A percentile compares a stretch with the other conserved stretches of the same genome.
Evolutionary conservation across 345 rosid species (phyloP).

Genomic region (Tarenaya hassleriana): DNA sequence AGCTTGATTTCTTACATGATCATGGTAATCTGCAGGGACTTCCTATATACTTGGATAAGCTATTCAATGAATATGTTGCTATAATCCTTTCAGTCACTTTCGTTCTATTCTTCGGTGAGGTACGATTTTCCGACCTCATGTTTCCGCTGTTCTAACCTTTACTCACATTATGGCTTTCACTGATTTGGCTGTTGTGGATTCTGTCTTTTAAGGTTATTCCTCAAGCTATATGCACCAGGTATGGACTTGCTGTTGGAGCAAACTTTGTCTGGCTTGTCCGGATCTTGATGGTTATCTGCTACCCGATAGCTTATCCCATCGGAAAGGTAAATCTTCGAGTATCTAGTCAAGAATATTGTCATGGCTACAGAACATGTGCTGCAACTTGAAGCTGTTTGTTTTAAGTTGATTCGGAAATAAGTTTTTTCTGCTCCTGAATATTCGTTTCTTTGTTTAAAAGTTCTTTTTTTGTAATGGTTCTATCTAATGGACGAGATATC

Average conservation of each 20-base stretch:
- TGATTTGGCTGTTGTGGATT: slow-evolving; percentile 5
- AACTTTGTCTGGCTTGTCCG: slow-evolving; percentile 79
- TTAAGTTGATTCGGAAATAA: too few species aligned
- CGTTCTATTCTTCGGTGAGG: slow-evolving; percentile 90
- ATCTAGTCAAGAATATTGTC: too few species aligned
- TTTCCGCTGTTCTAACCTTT: not conserved
- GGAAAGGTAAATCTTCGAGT: slow-evolving; percentile 44
- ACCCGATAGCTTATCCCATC: slow-evolving; percentile 80
- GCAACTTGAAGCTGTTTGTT: too few species aligned
- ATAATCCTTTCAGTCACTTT: slow-evolving; percentile 85
- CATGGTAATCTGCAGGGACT: slow-evolving; percentile 65
- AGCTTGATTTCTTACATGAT: not conserved
- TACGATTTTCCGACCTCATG: slow-evolving; percentile 9
- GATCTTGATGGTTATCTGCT: slow-evolving; percentile 67
- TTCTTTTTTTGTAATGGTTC: too few species aligned
- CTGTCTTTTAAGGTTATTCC: slow-evolving; percentile 61
- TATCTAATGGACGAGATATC: too few species aligned
- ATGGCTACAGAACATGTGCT: too few species aligned
- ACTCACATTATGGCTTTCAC: not conserved
- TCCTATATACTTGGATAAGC: slow-evolving; percentile 84
- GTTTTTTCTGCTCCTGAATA: too few species aligned
- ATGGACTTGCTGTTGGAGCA: slow-evolving; percentile 91
- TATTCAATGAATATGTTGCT: slow-evolving; percentile 89
- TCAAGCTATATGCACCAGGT: slow-evolving; percentile 84
- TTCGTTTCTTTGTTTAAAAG: too few species aligned